These are phyloP conservation scores for Stramenopiles sp. DNA, from an alignment of 352 stramenopile species.

Conservation along the genomic window DNA sequence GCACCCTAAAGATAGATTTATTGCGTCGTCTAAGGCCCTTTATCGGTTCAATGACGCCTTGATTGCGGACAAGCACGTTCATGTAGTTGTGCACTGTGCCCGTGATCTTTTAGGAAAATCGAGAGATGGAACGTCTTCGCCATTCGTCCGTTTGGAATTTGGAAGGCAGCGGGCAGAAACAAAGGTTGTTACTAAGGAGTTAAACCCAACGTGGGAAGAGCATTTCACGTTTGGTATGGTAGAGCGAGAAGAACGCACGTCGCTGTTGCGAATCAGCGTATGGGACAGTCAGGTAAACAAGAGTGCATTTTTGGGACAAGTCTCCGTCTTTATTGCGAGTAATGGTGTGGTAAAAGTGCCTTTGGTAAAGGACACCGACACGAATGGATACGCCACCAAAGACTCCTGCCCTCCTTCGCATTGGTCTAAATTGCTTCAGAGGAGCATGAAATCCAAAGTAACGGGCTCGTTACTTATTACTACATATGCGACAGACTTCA, in stretches of 20 bases:
- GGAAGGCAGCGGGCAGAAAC: neutral
- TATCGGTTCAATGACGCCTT: neutral
- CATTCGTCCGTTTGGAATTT: neutral
- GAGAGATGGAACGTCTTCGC: neutral
- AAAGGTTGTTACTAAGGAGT: neutral
- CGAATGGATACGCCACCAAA: neutral
- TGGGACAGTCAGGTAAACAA: neutral
- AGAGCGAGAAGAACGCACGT: neutral
- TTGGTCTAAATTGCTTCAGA: neutral
- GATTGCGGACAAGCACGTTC: neutral
- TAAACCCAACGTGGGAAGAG: neutral
- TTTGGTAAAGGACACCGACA: neutral
- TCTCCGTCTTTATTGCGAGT: neutral
- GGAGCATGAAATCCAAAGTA: neutral
- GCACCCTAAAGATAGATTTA: neutral
- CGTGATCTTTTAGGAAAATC: neutral
- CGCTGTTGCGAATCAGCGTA: neutral
- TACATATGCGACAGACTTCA: constrained; percentile 1
- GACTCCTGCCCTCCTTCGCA: neutral
- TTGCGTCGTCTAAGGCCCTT: neutral
- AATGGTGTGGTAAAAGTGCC: neutral
- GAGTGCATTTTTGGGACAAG: neutral
- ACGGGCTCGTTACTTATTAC: neutral
- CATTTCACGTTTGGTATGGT: constrained; percentile 4
- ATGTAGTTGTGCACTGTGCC: neutral